phyloP scores from a whole-genome alignment of 2,329 filamentous ascomycete genomes.

The Stagonosporopsis chrysanthemi region DNA sequence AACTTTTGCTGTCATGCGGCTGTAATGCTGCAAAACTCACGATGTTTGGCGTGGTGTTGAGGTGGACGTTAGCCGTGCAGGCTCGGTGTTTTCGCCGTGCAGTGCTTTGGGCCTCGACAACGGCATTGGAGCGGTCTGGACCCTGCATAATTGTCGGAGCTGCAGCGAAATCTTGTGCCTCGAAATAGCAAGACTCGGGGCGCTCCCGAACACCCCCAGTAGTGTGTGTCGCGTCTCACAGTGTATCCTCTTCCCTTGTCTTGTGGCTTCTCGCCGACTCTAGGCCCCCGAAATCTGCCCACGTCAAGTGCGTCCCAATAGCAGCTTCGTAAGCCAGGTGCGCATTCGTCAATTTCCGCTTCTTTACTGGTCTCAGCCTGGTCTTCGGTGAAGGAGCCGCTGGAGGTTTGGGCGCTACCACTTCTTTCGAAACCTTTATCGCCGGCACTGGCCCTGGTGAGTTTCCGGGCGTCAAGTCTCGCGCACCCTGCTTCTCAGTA shows the following conservation, averaged over 20 bases:
- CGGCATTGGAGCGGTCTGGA: conserved; percentile 12
- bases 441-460: not conserved
- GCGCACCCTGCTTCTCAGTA: not conserved
- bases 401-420: not conserved
- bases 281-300: conserved; percentile 53
- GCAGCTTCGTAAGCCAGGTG: conserved; percentile 42
- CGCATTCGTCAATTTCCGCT: conserved; percentile 22
- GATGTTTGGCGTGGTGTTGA: conserved; percentile 25
- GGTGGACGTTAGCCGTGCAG: conserved; percentile 17
- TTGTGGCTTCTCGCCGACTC: conserved; percentile 45
- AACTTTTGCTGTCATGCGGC: conserved; percentile 12
- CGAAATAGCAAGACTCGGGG: conserved; percentile 8
- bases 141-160: conserved; percentile 16
- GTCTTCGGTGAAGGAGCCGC: not conserved
- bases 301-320: conserved; percentile 47
- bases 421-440: not conserved
- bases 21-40: conserved; percentile 19
- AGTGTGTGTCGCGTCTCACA: conserved; percentile 13
- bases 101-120: conserved; percentile 4
- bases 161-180: conserved; percentile 4
- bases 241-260: conserved; percentile 29
- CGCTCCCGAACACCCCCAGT: conserved; percentile 10
- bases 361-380: conserved; percentile 3
- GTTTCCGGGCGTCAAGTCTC: not conserved
- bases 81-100: conserved; percentile 21